Evolutionary conservation across 2,329 filamentous ascomycete species (phyloP).

Genomic region (Rhinocladiella similis): DNA sequence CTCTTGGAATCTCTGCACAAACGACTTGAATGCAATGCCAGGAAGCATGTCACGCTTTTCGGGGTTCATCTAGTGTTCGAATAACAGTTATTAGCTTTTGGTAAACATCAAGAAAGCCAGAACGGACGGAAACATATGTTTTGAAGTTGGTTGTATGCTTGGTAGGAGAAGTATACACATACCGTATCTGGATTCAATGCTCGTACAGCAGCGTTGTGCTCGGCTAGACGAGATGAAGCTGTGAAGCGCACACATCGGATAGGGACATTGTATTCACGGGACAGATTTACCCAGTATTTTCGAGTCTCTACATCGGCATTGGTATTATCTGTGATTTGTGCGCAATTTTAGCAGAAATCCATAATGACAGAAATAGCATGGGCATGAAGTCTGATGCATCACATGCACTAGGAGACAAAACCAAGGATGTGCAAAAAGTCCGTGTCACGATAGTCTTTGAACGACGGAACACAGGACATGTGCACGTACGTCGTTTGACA

Average conservation of each 20-base stretch:
- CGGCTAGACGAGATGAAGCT: conserved; percentile 65
- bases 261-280: conserved; percentile 67
- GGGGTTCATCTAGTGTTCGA: conserved; percentile 67
- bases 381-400: conserved; percentile 6
- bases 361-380: conserved; percentile 7
- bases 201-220: conserved; percentile 86
- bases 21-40: conserved; percentile 76
- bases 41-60: conserved; percentile 75
- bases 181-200: conserved; percentile 54
- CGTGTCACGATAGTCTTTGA: not conserved
- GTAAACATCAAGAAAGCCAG: too few species aligned
- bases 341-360: not conserved
- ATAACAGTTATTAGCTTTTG: not conserved
- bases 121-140: too few species aligned
- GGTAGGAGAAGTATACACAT: conserved; percentile 30
- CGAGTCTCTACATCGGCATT: conserved; percentile 80
- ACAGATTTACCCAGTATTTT: conserved; percentile 74
- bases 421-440: conserved; percentile 7
- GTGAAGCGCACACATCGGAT: conserved; percentile 87
- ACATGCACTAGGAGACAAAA: not conserved
- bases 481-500: not conserved
- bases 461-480: not conserved
- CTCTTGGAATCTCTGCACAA: conserved; percentile 69
- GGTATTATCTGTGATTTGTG: conserved; percentile 73
- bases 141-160: too few species aligned